phyloP scores from a whole-genome alignment of 768 basidiomycete species.

The Leucocoprinus leucothites region DNA sequence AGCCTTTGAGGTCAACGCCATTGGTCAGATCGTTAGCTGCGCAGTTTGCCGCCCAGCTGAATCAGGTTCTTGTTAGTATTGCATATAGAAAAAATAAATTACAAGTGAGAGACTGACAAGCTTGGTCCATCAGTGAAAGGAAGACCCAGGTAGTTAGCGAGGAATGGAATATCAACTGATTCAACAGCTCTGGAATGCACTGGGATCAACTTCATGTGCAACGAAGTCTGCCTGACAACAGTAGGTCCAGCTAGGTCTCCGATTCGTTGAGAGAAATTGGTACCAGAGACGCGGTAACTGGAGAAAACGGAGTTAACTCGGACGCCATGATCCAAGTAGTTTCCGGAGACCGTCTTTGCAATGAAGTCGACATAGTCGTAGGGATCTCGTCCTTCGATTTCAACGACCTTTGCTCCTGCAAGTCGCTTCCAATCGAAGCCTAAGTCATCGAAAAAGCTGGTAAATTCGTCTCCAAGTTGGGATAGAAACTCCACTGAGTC shows the following conservation, averaged over 20 bases:
- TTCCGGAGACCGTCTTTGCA: conserved; percentile 57
- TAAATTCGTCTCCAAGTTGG: conserved; percentile 43
- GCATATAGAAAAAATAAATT: too few species aligned
- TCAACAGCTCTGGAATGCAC: conserved; percentile 45
- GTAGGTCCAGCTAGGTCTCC: conserved; percentile 53
- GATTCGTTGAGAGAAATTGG: conserved; percentile 54
- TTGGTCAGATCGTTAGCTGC: conserved; percentile 48
- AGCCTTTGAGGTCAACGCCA: conserved; percentile 40
- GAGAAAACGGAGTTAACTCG: conserved; percentile 62
- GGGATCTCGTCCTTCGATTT: conserved; percentile 51
- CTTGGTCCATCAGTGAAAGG: conserved; percentile 49
- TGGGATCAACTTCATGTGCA: conserved; percentile 46
- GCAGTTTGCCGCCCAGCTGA: conserved; percentile 60
- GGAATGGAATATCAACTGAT: conserved; percentile 49
- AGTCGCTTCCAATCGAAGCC: conserved; percentile 58
- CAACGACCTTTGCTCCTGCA: conserved; percentile 54
- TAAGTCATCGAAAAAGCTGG: conserved; percentile 42
- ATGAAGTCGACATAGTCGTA: conserved; percentile 55
- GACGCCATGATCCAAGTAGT: conserved; percentile 61
- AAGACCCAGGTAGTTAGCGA: conserved; percentile 42
- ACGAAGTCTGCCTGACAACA: conserved; percentile 41
- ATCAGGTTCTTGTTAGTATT: too few species aligned
- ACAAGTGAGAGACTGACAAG: conserved; percentile 36
- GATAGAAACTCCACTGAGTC: conserved; percentile 50
- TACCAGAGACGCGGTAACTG: conserved; percentile 48